phyloP scores from a whole-genome alignment of 441 rosid genomes.

The Lagerstroemia fauriei region DNA sequence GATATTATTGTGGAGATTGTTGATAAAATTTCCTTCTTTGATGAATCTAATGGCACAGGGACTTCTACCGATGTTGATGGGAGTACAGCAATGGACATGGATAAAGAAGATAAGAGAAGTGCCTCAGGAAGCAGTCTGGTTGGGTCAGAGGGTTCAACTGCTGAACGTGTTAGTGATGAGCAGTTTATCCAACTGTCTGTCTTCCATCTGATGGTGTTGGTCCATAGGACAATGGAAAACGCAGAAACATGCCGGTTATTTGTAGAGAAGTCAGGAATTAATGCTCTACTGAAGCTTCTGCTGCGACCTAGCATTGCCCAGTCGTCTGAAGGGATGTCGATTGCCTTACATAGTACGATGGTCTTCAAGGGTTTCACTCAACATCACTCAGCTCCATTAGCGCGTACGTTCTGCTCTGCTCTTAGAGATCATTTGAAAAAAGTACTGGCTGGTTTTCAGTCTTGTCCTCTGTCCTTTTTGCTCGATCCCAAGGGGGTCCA shows the following conservation, averaged over 20 bases:
- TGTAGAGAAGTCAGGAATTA: slow-evolving; percentile 96
- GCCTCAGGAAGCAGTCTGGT: slow-evolving; percentile 48
- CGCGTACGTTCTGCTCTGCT: slow-evolving; percentile 82
- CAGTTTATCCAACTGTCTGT: slow-evolving; percentile 85
- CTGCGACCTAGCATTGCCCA: slow-evolving; percentile 82
- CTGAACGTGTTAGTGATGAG: slow-evolving; percentile 67
- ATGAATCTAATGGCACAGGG: slow-evolving; percentile 46
- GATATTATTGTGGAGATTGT: slow-evolving; percentile 90
- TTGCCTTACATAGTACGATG: slow-evolving; percentile 95
- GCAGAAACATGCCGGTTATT: slow-evolving; percentile 89
- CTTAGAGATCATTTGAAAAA: slow-evolving; percentile 76
- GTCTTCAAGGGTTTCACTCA: slow-evolving; percentile 97
- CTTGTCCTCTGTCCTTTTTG: slow-evolving; percentile 63
- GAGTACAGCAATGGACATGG: slow-evolving; percentile 87
- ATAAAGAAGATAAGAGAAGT: slow-evolving; percentile 68
- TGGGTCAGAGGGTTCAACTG: slow-evolving; percentile 43
- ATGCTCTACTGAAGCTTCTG: slow-evolving; percentile 81
- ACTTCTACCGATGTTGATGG: slow-evolving; percentile 56
- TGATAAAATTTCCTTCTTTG: slow-evolving; percentile 69
- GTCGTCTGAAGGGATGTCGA: slow-evolving; percentile 94
- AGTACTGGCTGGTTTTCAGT: slow-evolving; percentile 61
- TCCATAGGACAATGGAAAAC: slow-evolving; percentile 94
- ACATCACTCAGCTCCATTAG: slow-evolving; percentile 89
- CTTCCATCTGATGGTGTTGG: slow-evolving; percentile 92
- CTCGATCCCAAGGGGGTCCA: slow-evolving; percentile 65